These are phyloP conservation scores for Eimeria acervulina DNA, from an alignment of 169 alveolate species.

Conservation along the genomic window DNA sequence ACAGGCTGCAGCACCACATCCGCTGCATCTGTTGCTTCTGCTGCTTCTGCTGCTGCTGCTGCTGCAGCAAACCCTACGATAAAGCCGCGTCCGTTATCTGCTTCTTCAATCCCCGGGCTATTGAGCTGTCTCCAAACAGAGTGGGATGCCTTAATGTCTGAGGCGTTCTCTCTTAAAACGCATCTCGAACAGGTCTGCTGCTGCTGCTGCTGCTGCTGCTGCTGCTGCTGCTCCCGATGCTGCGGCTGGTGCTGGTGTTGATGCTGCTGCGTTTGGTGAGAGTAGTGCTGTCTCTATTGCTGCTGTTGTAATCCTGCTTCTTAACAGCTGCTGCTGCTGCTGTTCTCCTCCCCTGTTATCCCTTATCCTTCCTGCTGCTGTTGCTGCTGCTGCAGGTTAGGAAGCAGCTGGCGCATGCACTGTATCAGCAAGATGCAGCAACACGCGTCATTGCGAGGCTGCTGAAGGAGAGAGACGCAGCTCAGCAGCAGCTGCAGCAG, in stretches of 20 bases:
- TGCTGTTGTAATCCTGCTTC: too few species aligned
- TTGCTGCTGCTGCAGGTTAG: constrained; percentile 85
- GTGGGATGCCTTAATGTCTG: constrained; percentile 98
- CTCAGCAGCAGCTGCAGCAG: constrained; percentile 91
- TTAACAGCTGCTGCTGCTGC: constrained; percentile 14
- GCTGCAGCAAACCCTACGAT: too few species aligned
- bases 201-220: constrained; percentile 16
- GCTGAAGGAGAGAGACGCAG: constrained; percentile 96
- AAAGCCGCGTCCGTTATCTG: constrained; percentile 96
- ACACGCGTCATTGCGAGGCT: constrained; percentile 98
- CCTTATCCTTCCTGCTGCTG: constrained; percentile 53
- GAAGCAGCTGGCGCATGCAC: constrained; percentile 97
- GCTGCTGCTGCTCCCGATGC: background rate
- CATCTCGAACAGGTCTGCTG: constrained; percentile 88
- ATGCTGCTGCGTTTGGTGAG: background rate
- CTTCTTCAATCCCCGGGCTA: constrained; percentile 96
- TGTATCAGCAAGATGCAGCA: constrained; percentile 99
- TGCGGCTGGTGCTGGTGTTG: background rate
- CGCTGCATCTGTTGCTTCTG: too few species aligned
- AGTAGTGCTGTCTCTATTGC: constrained; percentile 5
- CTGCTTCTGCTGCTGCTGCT: too few species aligned
- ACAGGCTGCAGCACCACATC: too few species aligned
- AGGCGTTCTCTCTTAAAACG: constrained; percentile 94
- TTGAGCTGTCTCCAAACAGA: constrained; percentile 95
- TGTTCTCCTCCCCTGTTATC: too few species aligned